Base-by-base conservation (phyloP, 208 protist genomes). In the Tritrichomonas musculus region DNA sequence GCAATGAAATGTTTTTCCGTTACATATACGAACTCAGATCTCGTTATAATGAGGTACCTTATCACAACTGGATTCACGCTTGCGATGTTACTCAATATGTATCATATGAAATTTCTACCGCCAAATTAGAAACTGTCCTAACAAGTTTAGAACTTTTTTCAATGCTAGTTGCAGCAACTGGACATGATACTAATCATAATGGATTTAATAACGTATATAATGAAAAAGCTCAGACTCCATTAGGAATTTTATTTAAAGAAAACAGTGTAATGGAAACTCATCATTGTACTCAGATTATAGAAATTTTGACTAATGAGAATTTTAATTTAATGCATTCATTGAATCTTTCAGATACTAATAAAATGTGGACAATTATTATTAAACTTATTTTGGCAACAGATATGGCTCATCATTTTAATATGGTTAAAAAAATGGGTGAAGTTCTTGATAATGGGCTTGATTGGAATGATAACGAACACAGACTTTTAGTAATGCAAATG, bases 171-270 rank as follows among this genome's bases (percentile, higher is more conserved):
- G 96, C 97, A n/a, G 97, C 96, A n/a, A 95, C 97, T n/a, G 96
- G 98, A 73, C 98, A 99, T 95, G 98, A 99, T 96, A 97, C 98
- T 94, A 97, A 98, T 93, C 98, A 99, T 94, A 97, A 98, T 1
- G 98, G 98, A 36, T 93, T 98, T 50, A 98, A 98, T 95, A 99
- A 99, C 95, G 97, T 97, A 93, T 99, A 98, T 94, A 97, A 98
- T 94, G 95, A 97, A 33, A 97, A 97, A 93, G 97, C 97, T 20
- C 94, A 96, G 92, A 95, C 97, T 11, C 96, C 96, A 93, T 95
- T 98, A 50, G 97, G 97, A 44, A 96, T 96, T 2, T 75, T 55
- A 33, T 96, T 96, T 94, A 96, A 96, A 72, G 95, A 96, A 93
- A 53, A 95, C 49, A 94, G 93, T 25, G 93, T 96, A 0, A 94